Conservation (phyloP, 2,329 filamentous ascomycete genomes). For the Elsinoe necatrix region DNA sequence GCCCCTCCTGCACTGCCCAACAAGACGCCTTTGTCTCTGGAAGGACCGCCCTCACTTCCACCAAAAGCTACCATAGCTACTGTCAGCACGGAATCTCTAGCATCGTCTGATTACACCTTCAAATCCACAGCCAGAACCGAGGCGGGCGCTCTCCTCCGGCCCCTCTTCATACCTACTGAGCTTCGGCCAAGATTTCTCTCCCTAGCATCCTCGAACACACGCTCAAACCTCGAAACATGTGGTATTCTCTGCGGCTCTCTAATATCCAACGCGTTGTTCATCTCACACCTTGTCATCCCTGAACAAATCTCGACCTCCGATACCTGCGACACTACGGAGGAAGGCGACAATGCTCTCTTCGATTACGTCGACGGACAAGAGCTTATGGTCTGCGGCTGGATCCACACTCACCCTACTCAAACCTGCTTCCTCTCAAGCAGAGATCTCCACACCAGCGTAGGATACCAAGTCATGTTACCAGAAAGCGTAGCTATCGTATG, state of each 20-base stretch:
- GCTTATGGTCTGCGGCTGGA: constrained; percentile 86
- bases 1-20: constrained; percentile 2
- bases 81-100: constrained; percentile 35
- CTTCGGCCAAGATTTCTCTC: constrained; percentile 68
- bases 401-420: constrained; percentile 93
- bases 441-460: constrained; percentile 86
- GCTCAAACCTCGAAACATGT: constrained; percentile 80
- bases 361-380: constrained; percentile 83
- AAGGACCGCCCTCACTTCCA: constrained; percentile 25
- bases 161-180: constrained; percentile 72
- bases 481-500: constrained; percentile 97
- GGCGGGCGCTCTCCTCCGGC: constrained; percentile 75
- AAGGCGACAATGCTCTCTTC: constrained; percentile 60
- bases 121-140: constrained; percentile 81
- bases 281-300: constrained; percentile 79
- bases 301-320: constrained; percentile 85
- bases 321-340: constrained; percentile 90
- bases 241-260: constrained; percentile 86
- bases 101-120: constrained; percentile 59
- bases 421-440: constrained; percentile 96
- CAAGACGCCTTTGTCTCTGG: constrained; percentile 15
- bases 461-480: constrained; percentile 92
- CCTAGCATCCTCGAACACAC: constrained; percentile 68
- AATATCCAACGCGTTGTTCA: constrained; percentile 88
- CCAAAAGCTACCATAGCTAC: constrained; percentile 18